phyloP scores from a whole-genome alignment of 2,329 filamentous ascomycete species.

The Geoglossum cookeanum region DNA sequence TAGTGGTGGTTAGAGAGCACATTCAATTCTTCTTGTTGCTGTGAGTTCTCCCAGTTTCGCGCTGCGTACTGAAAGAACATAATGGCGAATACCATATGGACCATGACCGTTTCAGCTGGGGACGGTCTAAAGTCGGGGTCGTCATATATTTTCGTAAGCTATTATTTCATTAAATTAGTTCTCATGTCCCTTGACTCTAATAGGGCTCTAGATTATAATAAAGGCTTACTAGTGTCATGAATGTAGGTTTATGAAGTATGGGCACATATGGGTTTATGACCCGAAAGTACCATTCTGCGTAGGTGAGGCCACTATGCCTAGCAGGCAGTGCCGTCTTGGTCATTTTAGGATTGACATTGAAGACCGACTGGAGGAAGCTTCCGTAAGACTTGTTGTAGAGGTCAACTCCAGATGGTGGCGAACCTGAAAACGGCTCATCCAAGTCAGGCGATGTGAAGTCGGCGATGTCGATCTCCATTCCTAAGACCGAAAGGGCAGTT shows the following conservation, averaged over 20 bases:
- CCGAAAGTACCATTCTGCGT: slow-evolving; percentile 57
- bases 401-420: slow-evolving; percentile 20
- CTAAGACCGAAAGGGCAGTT: slow-evolving; percentile 58
- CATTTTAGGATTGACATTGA: slow-evolving; percentile 39
- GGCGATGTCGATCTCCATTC: slow-evolving; percentile 60
- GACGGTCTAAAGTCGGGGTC: slow-evolving; percentile 43
- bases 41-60: slow-evolving; percentile 40
- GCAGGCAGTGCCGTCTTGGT: slow-evolving; percentile 40
- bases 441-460: slow-evolving; percentile 49
- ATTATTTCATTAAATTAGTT: neutral
- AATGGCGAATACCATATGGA: slow-evolving; percentile 64
- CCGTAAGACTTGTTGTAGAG: slow-evolving; percentile 55
- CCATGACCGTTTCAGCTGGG: slow-evolving; percentile 44
- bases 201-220: neutral
- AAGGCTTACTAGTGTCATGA: slow-evolving; percentile 42
- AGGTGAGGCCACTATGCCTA: slow-evolving; percentile 44
- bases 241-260: slow-evolving; percentile 56
- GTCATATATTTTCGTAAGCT: slow-evolving; percentile 50
- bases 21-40: slow-evolving; percentile 36
- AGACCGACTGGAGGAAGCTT: slow-evolving; percentile 45
- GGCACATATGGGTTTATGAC: slow-evolving; percentile 55
- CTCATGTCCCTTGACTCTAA: neutral
- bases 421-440: slow-evolving; percentile 32
- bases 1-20: slow-evolving; percentile 58
- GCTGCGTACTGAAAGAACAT: slow-evolving; percentile 63